Conservation (phyloP, 495 filamentous ascomycete genomes). For the Tetracladium setigerum region DNA sequence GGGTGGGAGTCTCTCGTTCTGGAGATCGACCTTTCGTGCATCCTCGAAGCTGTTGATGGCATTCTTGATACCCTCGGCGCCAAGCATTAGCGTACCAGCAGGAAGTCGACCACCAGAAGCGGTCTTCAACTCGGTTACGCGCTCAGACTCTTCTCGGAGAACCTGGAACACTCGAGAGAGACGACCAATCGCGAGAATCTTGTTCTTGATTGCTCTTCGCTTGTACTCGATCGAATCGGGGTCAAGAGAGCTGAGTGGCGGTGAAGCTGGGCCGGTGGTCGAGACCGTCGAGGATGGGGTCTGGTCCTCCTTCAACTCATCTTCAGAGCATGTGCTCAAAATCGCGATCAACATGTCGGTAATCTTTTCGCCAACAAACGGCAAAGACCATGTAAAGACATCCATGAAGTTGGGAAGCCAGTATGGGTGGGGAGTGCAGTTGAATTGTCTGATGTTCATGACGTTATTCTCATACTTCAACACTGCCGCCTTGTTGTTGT, state of each 20-base stretch:
- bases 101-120: slow-evolving; percentile 89
- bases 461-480: slow-evolving; percentile 99
- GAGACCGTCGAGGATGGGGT: slow-evolving; percentile 40
- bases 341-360: slow-evolving; percentile 99
- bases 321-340: slow-evolving; percentile 94
- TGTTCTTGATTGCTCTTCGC: slow-evolving; percentile 96
- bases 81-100: slow-evolving; percentile 93
- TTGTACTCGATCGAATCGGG: slow-evolving; percentile 85
- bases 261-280: slow-evolving; percentile 61
- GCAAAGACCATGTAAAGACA: slow-evolving; percentile 97
- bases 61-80: slow-evolving; percentile 97
- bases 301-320: slow-evolving; percentile 79
- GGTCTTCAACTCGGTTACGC: slow-evolving; percentile 95
- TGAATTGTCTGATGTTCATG: slow-evolving; percentile 99
- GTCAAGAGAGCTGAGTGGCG: slow-evolving; percentile 54
- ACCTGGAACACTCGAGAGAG: slow-evolving; percentile 98
- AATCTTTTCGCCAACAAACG: slow-evolving; percentile 98
- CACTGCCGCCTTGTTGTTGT: slow-evolving; percentile 99
- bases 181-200: slow-evolving; percentile 95
- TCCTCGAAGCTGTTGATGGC: slow-evolving; percentile 98
- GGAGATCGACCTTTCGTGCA: slow-evolving; percentile 93
- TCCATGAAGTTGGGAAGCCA: slow-evolving; percentile 99
- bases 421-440: slow-evolving; percentile 98
- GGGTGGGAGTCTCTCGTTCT: slow-evolving; percentile 91
- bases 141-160: slow-evolving; percentile 91